Conservation (phyloP, 495 filamentous ascomycete species). For the Penicillium riverlandense region DNA sequence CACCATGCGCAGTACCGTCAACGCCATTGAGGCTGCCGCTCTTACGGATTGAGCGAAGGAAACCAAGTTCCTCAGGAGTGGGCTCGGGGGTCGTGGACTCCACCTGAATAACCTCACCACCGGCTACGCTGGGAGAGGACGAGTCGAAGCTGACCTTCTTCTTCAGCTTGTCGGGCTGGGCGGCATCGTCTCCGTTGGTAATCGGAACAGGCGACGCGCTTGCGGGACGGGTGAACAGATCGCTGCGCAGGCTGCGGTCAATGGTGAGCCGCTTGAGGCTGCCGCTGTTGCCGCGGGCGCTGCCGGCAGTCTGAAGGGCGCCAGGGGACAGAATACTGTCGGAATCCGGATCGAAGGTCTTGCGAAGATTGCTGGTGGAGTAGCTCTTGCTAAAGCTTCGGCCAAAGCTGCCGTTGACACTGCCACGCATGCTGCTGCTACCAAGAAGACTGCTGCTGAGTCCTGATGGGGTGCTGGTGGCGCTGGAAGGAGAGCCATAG, state of each 20-base stretch:
- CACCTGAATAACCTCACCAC: slow-evolving; percentile 38
- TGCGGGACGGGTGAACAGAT: slow-evolving; percentile 53
- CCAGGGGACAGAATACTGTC: slow-evolving; percentile 84
- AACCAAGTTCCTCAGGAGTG: slow-evolving; percentile 59
- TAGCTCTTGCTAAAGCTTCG: slow-evolving; percentile 53
- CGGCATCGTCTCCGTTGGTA: slow-evolving; percentile 41
- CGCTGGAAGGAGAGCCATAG: slow-evolving; percentile 73
- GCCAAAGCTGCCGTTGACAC: slow-evolving; percentile 49
- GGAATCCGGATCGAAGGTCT: slow-evolving; percentile 53
- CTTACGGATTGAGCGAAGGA: slow-evolving; percentile 48
- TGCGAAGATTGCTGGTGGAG: slow-evolving; percentile 61
- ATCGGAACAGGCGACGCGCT: slow-evolving; percentile 39
- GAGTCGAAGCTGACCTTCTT: slow-evolving; percentile 91
- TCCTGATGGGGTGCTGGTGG: slow-evolving; percentile 60
- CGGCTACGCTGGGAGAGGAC: slow-evolving; percentile 31
- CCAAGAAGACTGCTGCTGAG: slow-evolving; percentile 61
- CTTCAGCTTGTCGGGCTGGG: slow-evolving; percentile 43
- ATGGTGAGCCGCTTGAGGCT: slow-evolving; percentile 86
- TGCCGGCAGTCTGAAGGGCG: slow-evolving; percentile 63
- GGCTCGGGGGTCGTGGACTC: slow-evolving; percentile 45
- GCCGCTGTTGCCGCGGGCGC: slow-evolving; percentile 53
- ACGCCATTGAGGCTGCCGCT: slow-evolving; percentile 41
- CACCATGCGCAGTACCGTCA: slow-evolving; percentile 34
- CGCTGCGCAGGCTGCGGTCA: slow-evolving; percentile 71
- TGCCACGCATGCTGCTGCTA: slow-evolving; percentile 32